These are phyloP conservation scores for Fusarium nisikadoi DNA, from an alignment of 2,329 filamentous ascomycete species.

Conservation along the genomic window DNA sequence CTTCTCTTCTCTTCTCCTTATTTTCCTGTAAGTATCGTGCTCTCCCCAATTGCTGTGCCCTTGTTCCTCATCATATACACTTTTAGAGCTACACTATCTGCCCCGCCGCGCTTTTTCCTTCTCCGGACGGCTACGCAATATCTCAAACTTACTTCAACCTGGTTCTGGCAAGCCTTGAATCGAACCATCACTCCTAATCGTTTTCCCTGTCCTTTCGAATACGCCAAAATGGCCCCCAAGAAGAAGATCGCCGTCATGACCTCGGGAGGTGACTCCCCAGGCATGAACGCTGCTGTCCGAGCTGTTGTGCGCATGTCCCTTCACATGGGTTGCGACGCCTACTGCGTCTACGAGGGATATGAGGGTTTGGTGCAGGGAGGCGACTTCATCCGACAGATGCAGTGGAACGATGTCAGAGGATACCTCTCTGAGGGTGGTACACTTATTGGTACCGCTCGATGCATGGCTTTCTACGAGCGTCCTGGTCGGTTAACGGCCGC, in stretches of 20 bases:
- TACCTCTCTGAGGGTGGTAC: conserved; percentile 95
- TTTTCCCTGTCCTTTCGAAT: conserved; percentile 23
- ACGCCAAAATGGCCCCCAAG: conserved; percentile 59
- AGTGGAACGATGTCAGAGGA: conserved; percentile 93
- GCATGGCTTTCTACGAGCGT: conserved; percentile 91
- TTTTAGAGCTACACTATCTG: conserved; percentile 44
- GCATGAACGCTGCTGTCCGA: conserved; percentile 92
- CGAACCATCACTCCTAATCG: conserved; percentile 16
- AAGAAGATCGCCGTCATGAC: conserved; percentile 91
- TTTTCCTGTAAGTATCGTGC: conserved; percentile 28
- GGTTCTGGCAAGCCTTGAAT: conserved; percentile 43
- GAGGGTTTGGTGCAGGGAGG: conserved; percentile 93
- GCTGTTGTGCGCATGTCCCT: conserved; percentile 93
- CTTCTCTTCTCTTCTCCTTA: conserved; percentile 23
- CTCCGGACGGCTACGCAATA: conserved; percentile 42
- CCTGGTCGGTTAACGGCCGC: conserved; percentile 84
- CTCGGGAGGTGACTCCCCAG: conserved; percentile 91
- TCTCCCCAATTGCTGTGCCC: conserved; percentile 10
- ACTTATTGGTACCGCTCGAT: conserved; percentile 93
- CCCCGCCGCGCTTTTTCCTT: conserved; percentile 45
- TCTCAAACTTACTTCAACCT: conserved; percentile 4
- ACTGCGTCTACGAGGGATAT: conserved; percentile 91
- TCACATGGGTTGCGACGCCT: conserved; percentile 82
- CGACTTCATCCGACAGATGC: conserved; percentile 85
- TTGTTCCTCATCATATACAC: conserved; percentile 43